Evolutionary conservation across 345 rosid genomes (phyloP).

Genomic region (Rhodamnia argentea): DNA sequence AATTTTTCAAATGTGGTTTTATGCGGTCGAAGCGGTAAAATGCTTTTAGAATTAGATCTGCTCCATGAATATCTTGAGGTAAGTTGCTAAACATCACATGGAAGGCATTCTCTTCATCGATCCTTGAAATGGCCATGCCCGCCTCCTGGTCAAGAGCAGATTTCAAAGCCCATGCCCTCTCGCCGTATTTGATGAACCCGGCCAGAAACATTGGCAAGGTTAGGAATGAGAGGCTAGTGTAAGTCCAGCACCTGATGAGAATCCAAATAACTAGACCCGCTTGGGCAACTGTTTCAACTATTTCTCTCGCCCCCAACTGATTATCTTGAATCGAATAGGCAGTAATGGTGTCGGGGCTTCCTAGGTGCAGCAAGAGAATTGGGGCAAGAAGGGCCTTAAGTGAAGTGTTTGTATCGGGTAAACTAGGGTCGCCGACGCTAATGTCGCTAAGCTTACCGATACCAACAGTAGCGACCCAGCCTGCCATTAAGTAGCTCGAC

Average conservation of each 20-base stretch:
- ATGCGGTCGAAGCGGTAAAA: slow-evolving; percentile 2
- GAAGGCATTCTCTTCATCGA: neutral
- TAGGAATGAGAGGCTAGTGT: neutral
- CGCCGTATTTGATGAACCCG: neutral
- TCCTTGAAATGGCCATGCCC: neutral
- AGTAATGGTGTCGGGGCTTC: slow-evolving; percentile 34
- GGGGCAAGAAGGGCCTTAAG: slow-evolving; percentile 19
- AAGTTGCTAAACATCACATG: neutral
- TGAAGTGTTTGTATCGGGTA: neutral
- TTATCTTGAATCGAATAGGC: slow-evolving; percentile 32
- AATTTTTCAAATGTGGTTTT: slow-evolving; percentile 8
- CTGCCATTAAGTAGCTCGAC: slow-evolving; percentile 1
- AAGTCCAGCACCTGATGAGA: neutral
- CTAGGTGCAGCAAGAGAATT: slow-evolving; percentile 27
- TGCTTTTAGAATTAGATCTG: neutral
- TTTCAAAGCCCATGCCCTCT: neutral
- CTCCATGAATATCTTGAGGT: neutral
- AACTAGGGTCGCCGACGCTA: neutral
- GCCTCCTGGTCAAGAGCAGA: neutral
- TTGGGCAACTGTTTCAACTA: slow-evolving; percentile 16
- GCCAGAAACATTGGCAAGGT: neutral
- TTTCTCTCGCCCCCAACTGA: slow-evolving; percentile 22
- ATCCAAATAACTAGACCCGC: slow-evolving; percentile 11
- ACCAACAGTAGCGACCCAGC: slow-evolving; percentile 1
- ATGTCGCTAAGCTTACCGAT: neutral